Evolutionary conservation across 2,329 filamentous ascomycete genomes (phyloP).

Genomic region (Claviceps purpurea): DNA sequence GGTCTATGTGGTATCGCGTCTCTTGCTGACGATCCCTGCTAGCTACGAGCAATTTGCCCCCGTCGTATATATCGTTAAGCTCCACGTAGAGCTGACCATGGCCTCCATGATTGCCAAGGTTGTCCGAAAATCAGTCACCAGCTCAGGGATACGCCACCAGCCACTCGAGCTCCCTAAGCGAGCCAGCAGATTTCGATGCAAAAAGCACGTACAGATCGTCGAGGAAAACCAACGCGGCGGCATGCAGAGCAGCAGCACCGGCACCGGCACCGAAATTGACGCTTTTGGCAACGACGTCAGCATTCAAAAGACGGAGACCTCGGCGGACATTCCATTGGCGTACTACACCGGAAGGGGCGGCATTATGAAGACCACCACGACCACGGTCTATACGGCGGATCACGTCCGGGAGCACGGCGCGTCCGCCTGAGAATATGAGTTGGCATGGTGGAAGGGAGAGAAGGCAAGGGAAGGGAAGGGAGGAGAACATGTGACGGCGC

Average conservation of each 20-base stretch:
- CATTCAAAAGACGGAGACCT: conserved; percentile 1
- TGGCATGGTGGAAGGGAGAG: not conserved
- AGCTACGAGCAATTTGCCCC: conserved; percentile 35
- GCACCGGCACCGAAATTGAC: not conserved
- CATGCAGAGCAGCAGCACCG: not conserved
- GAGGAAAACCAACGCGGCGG: not conserved
- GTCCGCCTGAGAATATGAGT: too few relatives aligned
- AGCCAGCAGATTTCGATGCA: not conserved
- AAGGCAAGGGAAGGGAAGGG: not conserved
- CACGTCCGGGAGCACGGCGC: not conserved
- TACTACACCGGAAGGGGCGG: not conserved
- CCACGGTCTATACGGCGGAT: not conserved
- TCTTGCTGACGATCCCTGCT: not conserved
- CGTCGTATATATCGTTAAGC: conserved; percentile 36
- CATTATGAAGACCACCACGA: not conserved
- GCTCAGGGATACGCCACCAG: not conserved
- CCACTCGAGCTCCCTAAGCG: not conserved
- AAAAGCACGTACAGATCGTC: not conserved
- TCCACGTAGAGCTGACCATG: conserved; percentile 41
- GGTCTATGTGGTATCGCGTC: too few relatives aligned
- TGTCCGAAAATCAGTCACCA: conserved; percentile 4
- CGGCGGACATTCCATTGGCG: not conserved
- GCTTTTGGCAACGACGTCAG: conserved; percentile 2
- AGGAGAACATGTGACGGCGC: not conserved
- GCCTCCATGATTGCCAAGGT: conserved; percentile 34